These are phyloP conservation scores for Petunia hybrid DNA, from an alignment of 305 asterid species.

Conservation along the genomic window DNA sequence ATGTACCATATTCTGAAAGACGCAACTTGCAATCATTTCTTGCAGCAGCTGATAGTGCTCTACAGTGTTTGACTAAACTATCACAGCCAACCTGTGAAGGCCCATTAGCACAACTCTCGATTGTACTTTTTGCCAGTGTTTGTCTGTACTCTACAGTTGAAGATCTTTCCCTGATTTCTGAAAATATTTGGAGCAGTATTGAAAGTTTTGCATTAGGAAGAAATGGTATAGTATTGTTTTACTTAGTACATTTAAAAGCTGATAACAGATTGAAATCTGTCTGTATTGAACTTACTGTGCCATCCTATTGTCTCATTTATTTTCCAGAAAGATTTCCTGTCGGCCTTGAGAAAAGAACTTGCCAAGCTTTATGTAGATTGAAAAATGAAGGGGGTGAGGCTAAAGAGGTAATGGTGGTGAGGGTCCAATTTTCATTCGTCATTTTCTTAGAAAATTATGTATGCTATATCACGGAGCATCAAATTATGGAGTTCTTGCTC, in stretches of 20 bases:
- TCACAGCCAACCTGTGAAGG: conserved; percentile 71
- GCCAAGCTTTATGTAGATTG: conserved; percentile 79
- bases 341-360: conserved; percentile 72
- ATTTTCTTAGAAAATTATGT: not conserved
- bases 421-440: conserved; percentile 21
- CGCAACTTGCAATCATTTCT: conserved; percentile 82
- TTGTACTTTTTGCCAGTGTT: conserved; percentile 80
- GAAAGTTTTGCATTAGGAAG: conserved; percentile 73
- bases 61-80: conserved; percentile 74
- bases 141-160: conserved; percentile 85
- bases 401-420: conserved; percentile 64
- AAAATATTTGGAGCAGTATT: conserved; percentile 82
- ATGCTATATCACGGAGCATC: not conserved
- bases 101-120: conserved; percentile 73
- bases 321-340: conserved; percentile 67
- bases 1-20: conserved; percentile 76
- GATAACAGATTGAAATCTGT: conserved; percentile 33
- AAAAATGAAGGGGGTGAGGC: conserved; percentile 80
- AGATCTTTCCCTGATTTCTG: conserved; percentile 85
- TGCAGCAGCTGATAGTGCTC: conserved; percentile 80
- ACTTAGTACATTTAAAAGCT: conserved; percentile 5
- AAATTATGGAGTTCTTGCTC: not conserved
- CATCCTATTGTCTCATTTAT: conserved; percentile 36
- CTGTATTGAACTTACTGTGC: conserved; percentile 32
- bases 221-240: conserved; percentile 57